Evolutionary conservation across 2,329 filamentous ascomycete genomes (phyloP).

Genomic region (Aspergillus costaricaensis): DNA sequence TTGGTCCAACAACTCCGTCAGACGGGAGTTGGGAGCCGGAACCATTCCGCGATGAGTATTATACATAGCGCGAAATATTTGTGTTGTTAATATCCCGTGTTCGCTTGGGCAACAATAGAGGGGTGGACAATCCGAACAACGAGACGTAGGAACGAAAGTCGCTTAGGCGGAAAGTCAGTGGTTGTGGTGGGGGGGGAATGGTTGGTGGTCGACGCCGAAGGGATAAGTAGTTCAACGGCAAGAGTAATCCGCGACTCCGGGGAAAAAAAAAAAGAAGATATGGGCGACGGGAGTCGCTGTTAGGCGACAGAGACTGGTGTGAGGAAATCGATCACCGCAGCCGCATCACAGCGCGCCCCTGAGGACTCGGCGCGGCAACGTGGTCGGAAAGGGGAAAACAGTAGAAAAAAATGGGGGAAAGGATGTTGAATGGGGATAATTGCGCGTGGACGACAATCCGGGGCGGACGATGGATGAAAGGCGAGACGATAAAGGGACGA

Average conservation of each 20-base stretch:
- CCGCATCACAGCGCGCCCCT: conserved; percentile 28
- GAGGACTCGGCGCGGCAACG: conserved; percentile 17
- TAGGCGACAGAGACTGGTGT: conserved; percentile 17
- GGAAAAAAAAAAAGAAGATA: too few relatives aligned
- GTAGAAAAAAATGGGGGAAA: not conserved
- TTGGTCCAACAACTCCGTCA: conserved; percentile 89
- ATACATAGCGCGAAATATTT: conserved; percentile 66
- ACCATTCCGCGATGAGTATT: conserved; percentile 82
- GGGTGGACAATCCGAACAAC: not conserved
- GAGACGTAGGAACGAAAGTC: not conserved
- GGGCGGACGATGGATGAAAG: not conserved
- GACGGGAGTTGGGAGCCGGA: conserved; percentile 67
- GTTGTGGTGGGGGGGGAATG: not conserved
- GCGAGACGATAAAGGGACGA: conserved; percentile 3
- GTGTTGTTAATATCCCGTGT: conserved; percentile 3
- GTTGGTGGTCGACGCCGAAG: too few relatives aligned
- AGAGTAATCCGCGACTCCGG: not conserved
- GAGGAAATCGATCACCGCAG: conserved; percentile 22
- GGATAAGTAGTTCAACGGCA: not conserved
- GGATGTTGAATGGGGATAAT: not conserved
- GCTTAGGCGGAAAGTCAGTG: not conserved
- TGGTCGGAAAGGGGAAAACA: conserved; percentile 3
- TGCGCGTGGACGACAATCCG: not conserved
- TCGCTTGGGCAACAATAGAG: not conserved
- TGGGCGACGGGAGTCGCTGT: not conserved